Percentiles rank a stretch among this genome's conserved stretches.
Evolutionary conservation across 2,329 filamentous ascomycete species (phyloP).

Genomic region (Pseudogymnoascus sp.): DNA sequence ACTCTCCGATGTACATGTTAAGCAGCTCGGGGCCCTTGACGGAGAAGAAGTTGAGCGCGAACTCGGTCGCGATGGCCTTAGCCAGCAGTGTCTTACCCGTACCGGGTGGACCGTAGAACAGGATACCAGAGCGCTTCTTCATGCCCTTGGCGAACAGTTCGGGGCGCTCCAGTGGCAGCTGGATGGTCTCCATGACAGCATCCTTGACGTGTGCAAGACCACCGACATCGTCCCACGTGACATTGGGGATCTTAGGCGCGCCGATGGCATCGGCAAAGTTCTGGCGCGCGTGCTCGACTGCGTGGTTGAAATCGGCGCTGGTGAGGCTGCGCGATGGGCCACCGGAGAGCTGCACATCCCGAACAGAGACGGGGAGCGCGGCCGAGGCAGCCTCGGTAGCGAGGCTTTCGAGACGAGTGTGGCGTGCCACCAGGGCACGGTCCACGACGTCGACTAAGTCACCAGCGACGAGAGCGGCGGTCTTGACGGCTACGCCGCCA

Average conservation of each 20-base stretch:
- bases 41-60: slow-evolving; percentile 89
- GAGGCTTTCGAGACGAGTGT: slow-evolving; percentile 65
- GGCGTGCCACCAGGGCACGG: slow-evolving; percentile 70
- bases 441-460: slow-evolving; percentile 93
- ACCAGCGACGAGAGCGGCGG: slow-evolving; percentile 86
- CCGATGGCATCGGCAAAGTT: slow-evolving; percentile 98
- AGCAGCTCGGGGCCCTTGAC: slow-evolving; percentile 87
- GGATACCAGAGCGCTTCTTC: slow-evolving; percentile 91
- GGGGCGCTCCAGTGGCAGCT: slow-evolving; percentile 80
- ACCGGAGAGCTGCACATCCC: slow-evolving; percentile 82
- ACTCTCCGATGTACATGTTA: slow-evolving; percentile 96
- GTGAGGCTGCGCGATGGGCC: slow-evolving; percentile 71
- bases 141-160: slow-evolving; percentile 95
- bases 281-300: slow-evolving; percentile 90
- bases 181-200: slow-evolving; percentile 93
- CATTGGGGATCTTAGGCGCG: slow-evolving; percentile 94
- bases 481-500: slow-evolving; percentile 81
- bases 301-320: slow-evolving; percentile 78
- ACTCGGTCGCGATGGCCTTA: slow-evolving; percentile 88
- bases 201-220: slow-evolving; percentile 91
- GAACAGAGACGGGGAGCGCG: slow-evolving; percentile 47
- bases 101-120: slow-evolving; percentile 86
- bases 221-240: slow-evolving; percentile 92
- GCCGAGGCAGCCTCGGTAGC: slow-evolving; percentile 35
- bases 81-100: slow-evolving; percentile 89